Conservation (phyloP, 768 basidiomycete species). For the Kwoniella shandongensis region DNA sequence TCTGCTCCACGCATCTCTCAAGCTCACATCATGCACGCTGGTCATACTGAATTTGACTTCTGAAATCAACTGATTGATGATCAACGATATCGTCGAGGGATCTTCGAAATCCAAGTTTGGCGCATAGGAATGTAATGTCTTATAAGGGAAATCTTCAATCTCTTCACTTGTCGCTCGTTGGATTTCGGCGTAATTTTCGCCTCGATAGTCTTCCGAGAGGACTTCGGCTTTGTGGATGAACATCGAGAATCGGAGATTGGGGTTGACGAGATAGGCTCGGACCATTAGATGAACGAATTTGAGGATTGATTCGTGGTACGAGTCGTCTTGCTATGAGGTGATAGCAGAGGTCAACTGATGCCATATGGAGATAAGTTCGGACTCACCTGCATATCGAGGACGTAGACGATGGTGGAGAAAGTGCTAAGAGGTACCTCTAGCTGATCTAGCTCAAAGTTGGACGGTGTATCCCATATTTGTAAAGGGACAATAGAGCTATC, state of each 20-base stretch:
- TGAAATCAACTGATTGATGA: conserved; percentile 52
- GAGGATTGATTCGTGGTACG: conserved; percentile 78
- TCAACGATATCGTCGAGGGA: conserved; percentile 73
- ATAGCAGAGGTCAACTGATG: too few species aligned
- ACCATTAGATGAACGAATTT: conserved; percentile 79
- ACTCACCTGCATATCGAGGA: conserved; percentile 88
- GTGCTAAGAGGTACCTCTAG: conserved; percentile 68
- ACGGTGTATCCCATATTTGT: conserved; percentile 94
- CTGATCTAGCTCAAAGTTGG: conserved; percentile 75
- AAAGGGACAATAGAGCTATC: conserved; percentile 83
- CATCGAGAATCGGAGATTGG: conserved; percentile 76
- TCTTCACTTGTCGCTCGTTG: conserved; percentile 82
- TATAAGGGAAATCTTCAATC: conserved; percentile 63
- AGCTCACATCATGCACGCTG: conserved; percentile 85
- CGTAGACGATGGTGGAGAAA: conserved; percentile 84
- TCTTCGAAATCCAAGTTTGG: conserved; percentile 33
- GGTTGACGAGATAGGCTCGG: conserved; percentile 72
- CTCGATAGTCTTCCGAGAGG: conserved; percentile 79
- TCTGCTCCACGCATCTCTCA: conserved; percentile 87
- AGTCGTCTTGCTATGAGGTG: conserved; percentile 55
- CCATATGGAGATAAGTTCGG: background rate
- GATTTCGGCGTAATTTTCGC: conserved; percentile 87
- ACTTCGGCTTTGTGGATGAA: conserved; percentile 96
- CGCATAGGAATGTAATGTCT: conserved; percentile 21
- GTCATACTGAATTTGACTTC: conserved; percentile 81